Evolutionary conservation across 169 alveolate species (phyloP).

Genomic region (Plasmodium knowlesi): DNA sequence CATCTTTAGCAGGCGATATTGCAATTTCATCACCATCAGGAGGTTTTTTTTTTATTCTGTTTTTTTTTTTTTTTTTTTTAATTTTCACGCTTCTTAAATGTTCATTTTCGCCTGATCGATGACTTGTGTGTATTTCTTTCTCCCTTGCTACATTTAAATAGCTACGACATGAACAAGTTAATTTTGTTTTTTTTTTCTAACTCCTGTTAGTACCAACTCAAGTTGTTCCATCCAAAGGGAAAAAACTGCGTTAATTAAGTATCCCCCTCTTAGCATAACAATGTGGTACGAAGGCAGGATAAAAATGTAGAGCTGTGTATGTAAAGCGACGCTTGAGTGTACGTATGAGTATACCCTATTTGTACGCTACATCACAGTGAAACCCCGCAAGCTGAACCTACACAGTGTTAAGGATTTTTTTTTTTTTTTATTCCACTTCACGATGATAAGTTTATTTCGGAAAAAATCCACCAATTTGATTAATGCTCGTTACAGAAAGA

Average conservation of each 20-base stretch:
- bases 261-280: neutral
- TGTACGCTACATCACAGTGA: neutral
- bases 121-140: constrained; percentile 1
- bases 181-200: neutral
- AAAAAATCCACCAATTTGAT: neutral
- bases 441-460: neutral
- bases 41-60: neutral
- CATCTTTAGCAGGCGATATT: neutral
- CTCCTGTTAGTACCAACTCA: neutral
- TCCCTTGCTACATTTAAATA: neutral
- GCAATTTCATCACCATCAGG: neutral
- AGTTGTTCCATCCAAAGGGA: neutral
- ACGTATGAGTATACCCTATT: neutral
- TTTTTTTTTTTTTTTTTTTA: neutral
- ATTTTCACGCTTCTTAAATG: neutral
- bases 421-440: neutral
- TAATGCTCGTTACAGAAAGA: neutral
- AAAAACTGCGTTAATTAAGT: neutral
- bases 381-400: neutral
- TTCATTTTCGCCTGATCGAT: neutral
- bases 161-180: neutral
- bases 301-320: neutral
- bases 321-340: neutral
- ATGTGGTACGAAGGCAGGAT: neutral
- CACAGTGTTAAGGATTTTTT: neutral